Conservation (phyloP, 495 filamentous ascomycete genomes). For the Penicillium egyptiacum region DNA sequence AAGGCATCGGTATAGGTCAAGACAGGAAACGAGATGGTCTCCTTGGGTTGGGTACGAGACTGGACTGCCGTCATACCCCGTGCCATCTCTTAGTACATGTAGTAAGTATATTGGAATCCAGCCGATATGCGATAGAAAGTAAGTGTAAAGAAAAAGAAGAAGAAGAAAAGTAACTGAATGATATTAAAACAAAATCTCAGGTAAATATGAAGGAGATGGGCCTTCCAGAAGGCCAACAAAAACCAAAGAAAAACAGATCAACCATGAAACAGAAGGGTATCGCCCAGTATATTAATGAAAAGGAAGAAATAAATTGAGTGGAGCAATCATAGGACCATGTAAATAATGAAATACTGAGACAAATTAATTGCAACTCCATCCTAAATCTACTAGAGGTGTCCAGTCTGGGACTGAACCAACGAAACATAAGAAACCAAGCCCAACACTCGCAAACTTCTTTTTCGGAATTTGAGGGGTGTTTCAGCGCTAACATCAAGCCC, state of each 20-base stretch:
- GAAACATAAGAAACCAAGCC: not conserved
- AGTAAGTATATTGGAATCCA: slow-evolving; percentile 9
- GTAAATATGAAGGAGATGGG: slow-evolving; percentile 38
- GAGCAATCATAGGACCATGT: slow-evolving; percentile 18
- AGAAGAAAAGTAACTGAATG: not conserved
- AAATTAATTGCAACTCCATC: slow-evolving; percentile 11
- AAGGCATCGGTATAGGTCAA: slow-evolving; percentile 38
- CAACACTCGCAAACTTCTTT: slow-evolving; percentile 1
- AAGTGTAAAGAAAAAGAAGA: not conserved
- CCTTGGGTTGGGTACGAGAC: slow-evolving; percentile 27
- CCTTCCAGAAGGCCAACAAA: slow-evolving; percentile 49
- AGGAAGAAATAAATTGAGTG: slow-evolving; percentile 18
- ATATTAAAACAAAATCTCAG: slow-evolving; percentile 17
- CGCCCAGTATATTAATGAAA: slow-evolving; percentile 13
- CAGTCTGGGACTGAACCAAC: slow-evolving; percentile 15
- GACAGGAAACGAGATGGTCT: slow-evolving; percentile 36
- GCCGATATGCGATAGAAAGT: not conserved
- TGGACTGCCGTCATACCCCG: slow-evolving; percentile 33
- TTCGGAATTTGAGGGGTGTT: slow-evolving; percentile 7
- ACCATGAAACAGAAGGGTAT: slow-evolving; percentile 12
- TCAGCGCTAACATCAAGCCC: slow-evolving; percentile 16
- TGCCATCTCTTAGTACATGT: slow-evolving; percentile 29
- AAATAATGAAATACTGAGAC: too few species aligned
- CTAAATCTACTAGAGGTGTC: slow-evolving; percentile 1
- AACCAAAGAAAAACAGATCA: slow-evolving; percentile 20